Percentiles rank a stretch among this genome's conserved stretches.
Conservation (phyloP, 495 filamentous ascomycete species). For the Staphylotrichum tortipilum region DNA sequence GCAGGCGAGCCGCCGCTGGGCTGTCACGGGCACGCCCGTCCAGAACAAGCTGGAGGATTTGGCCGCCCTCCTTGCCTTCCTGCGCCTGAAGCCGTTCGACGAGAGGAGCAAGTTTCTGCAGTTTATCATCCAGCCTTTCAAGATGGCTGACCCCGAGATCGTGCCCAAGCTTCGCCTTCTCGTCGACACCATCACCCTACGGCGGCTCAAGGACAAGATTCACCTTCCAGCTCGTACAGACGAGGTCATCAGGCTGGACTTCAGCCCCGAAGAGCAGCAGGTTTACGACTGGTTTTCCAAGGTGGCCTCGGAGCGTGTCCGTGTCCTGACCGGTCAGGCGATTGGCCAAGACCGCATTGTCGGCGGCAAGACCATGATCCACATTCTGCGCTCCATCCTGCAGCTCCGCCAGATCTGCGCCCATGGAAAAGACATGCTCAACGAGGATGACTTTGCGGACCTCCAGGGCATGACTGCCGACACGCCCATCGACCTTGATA, state of each 20-base stretch:
- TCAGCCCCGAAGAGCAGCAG: conserved; percentile 41
- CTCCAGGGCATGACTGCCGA: conserved; percentile 69
- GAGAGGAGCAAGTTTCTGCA: conserved; percentile 63
- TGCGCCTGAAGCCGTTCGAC: conserved; percentile 80
- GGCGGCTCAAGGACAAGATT: conserved; percentile 87
- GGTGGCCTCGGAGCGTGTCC: conserved; percentile 44
- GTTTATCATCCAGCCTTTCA: conserved; percentile 75
- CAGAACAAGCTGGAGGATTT: conserved; percentile 91
- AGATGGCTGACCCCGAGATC: conserved; percentile 68
- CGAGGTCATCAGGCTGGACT: conserved; percentile 54
- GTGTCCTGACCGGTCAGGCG: conserved; percentile 38
- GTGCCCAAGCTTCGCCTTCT: conserved; percentile 80
- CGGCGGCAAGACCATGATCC: conserved; percentile 75
- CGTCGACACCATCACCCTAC: conserved; percentile 83
- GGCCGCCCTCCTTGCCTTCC: conserved; percentile 79
- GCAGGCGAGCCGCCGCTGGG: conserved; percentile 78
- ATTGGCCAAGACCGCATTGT: conserved; percentile 49
- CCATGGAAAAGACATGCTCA: conserved; percentile 80
- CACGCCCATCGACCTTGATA: conserved; percentile 79
- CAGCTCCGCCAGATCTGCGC: conserved; percentile 85
- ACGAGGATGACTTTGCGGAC: conserved; percentile 67
- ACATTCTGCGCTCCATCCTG: conserved; percentile 83
- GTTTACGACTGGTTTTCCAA: conserved; percentile 50
- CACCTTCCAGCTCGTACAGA: conserved; percentile 69
- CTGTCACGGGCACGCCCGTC: conserved; percentile 86